A percentile compares a stretch with the other conserved stretches of the same genome.
phyloP scores from a whole-genome alignment of 179 eudicot genomes.

The Gypsophila paniculata region DNA sequence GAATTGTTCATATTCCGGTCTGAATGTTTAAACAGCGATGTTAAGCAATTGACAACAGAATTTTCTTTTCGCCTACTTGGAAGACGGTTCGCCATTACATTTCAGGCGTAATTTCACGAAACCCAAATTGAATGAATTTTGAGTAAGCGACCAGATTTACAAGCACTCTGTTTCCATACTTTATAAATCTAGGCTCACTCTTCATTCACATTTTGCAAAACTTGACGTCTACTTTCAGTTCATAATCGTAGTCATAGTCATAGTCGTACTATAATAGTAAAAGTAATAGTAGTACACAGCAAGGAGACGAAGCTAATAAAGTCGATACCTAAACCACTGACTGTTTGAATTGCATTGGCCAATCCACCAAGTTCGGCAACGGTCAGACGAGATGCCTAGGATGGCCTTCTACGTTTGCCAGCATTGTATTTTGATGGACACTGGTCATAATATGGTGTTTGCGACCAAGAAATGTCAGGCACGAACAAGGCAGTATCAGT shows the following conservation, averaged over 20 bases:
- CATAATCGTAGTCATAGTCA: background rate
- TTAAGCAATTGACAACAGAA: too few species aligned
- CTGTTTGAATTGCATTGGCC: background rate
- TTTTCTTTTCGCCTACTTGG: too few species aligned
- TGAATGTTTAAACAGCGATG: too few species aligned
- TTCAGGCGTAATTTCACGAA: background rate
- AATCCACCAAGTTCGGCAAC: background rate
- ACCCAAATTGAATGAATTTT: background rate
- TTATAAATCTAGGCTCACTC: background rate
- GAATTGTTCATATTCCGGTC: too few species aligned
- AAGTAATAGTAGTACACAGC: background rate
- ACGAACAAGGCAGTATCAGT: constrained; percentile 48
- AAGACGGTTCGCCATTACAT: too few species aligned
- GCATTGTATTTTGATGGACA: constrained; percentile 20
- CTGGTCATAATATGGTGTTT: constrained; percentile 24
- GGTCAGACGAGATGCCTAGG: constrained; percentile 24
- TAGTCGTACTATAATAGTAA: background rate
- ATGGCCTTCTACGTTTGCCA: constrained; percentile 39
- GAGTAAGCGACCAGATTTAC: background rate
- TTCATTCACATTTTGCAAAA: constrained; percentile 6
- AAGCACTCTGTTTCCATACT: background rate
- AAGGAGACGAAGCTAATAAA: constrained; percentile 11
- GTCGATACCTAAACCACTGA: constrained; percentile 11
- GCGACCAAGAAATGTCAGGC: constrained; percentile 55
- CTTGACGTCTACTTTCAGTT: too few species aligned